These are phyloP conservation scores for Pogostemon cablin DNA, from an alignment of 257 asterid genomes.

Conservation along the genomic window DNA sequence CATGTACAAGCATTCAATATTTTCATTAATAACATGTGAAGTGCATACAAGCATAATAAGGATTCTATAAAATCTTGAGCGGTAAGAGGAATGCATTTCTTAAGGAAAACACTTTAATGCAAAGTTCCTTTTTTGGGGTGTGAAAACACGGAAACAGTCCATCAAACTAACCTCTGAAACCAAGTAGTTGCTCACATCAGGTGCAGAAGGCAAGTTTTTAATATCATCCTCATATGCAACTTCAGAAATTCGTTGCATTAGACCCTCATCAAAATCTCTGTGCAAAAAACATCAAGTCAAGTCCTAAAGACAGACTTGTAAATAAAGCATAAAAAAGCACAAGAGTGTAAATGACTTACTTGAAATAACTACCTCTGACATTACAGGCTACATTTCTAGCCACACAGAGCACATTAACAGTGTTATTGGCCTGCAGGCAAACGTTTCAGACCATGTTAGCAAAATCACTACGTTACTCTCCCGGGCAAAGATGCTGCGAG, in stretches of 20 bases:
- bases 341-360: conserved; percentile 53
- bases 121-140: not conserved
- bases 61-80: not conserved
- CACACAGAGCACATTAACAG: conserved; percentile 81
- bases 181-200: conserved; percentile 88
- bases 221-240: conserved; percentile 81
- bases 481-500: conserved; percentile 4
- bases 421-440: conserved; percentile 65
- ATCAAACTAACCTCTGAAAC: conserved; percentile 65
- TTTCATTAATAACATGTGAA: not conserved
- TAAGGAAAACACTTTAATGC: not conserved
- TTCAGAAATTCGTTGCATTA: conserved; percentile 67
- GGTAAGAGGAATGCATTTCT: conserved; percentile 4
- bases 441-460: conserved; percentile 31
- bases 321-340: conserved; percentile 28
- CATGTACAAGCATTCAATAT: not conserved
- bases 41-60: not conserved
- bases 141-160: conserved; percentile 2
- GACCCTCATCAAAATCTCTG: conserved; percentile 93
- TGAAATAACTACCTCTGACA: conserved; percentile 89
- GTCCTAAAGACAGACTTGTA: conserved; percentile 28
- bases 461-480: conserved; percentile 23
- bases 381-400: conserved; percentile 96
- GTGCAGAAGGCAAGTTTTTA: conserved; percentile 62
- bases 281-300: conserved; percentile 35